Conservation (phyloP, 257 asterid genomes). For the Solanum rostratum region DNA sequence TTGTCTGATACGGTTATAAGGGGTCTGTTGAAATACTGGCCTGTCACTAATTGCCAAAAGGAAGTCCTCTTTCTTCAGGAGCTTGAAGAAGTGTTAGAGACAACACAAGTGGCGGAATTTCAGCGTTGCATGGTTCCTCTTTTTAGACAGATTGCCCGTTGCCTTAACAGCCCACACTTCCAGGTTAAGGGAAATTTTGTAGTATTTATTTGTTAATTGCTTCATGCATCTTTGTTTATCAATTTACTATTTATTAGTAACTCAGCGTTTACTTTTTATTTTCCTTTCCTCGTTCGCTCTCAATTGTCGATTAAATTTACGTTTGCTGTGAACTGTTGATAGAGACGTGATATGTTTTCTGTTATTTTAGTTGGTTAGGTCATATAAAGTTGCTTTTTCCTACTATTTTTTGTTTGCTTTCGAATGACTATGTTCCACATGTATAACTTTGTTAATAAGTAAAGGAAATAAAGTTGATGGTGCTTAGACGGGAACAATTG, state of each 20-base stretch:
- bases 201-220: background rate
- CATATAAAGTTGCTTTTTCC: background rate
- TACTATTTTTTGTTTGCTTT: background rate
- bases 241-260: background rate
- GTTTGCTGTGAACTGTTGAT: background rate
- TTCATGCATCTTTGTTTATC: background rate
- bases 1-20: constrained; percentile 15
- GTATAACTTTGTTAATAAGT: background rate
- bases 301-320: background rate
- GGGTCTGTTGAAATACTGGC: constrained; percentile 25
- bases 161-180: constrained; percentile 24
- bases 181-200: constrained; percentile 10
- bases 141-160: constrained; percentile 19
- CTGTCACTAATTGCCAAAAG: constrained; percentile 18
- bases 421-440: background rate
- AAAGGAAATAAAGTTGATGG: background rate
- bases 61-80: constrained; percentile 21
- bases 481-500: background rate
- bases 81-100: constrained; percentile 21
- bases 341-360: background rate
- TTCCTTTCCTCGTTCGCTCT: background rate
- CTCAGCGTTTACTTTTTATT: background rate
- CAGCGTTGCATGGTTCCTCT: constrained; percentile 26
- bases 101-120: constrained; percentile 18
- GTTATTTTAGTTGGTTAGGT: background rate